Conservation (phyloP, 257 asterid genomes). For the Solanum habrochaites region DNA sequence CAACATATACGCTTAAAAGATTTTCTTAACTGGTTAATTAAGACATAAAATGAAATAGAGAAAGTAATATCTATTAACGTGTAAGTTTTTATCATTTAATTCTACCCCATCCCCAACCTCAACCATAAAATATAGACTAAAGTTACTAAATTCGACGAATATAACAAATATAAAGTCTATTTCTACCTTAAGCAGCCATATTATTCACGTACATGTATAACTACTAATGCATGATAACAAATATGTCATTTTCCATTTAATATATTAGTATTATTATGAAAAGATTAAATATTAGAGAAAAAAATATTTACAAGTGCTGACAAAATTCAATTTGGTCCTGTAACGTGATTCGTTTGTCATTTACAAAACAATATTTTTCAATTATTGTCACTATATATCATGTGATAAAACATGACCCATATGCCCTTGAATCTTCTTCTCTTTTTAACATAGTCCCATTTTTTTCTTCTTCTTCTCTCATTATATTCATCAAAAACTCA, state of each 20-base stretch:
- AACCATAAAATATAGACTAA: not conserved
- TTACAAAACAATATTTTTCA: not conserved
- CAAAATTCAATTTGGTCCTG: not conserved
- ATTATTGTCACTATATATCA: slow-evolving; percentile 19
- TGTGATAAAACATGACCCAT: slow-evolving; percentile 6
- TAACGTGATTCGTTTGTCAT: slow-evolving; percentile 6
- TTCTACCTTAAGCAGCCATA: not conserved
- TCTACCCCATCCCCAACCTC: not conserved
- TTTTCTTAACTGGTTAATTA: not conserved
- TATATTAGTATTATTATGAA: too few species aligned
- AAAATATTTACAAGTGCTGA: not conserved
- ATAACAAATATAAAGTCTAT: not conserved
- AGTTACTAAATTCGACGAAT: not conserved
- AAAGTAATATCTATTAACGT: not conserved
- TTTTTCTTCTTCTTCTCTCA: not conserved
- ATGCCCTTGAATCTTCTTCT: not conserved
- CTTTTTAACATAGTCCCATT: not conserved
- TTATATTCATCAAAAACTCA: not conserved
- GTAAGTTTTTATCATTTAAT: not conserved
- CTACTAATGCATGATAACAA: not conserved
- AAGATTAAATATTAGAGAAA: not conserved
- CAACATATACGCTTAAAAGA: too few species aligned
- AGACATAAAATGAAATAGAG: not conserved
- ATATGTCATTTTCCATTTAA: not conserved
- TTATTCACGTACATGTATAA: not conserved